phyloP scores from a whole-genome alignment of 129 eudicot species.

The Escallonia herrerae region DNA sequence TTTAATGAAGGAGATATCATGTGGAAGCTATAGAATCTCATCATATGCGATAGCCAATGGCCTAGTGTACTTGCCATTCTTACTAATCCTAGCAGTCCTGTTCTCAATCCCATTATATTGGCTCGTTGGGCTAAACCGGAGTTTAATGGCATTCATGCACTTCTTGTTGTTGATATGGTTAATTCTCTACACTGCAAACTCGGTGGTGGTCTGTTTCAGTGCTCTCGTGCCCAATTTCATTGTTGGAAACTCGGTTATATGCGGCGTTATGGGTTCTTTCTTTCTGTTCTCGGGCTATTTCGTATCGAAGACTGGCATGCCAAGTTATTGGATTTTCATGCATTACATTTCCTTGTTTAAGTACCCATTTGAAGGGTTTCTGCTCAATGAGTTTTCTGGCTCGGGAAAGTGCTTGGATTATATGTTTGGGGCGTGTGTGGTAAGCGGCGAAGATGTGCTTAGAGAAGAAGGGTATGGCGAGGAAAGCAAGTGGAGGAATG shows the following conservation, averaged over 20 bases:
- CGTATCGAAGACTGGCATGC: slow-evolving; percentile 71
- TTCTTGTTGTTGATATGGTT: slow-evolving; percentile 77
- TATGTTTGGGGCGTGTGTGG: slow-evolving; percentile 71
- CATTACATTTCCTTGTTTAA: slow-evolving; percentile 87
- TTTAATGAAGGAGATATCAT: slow-evolving; percentile 80
- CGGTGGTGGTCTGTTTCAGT: slow-evolving; percentile 92
- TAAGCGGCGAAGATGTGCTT: slow-evolving; percentile 74
- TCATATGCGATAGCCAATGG: slow-evolving; percentile 85
- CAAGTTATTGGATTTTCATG: slow-evolving; percentile 84
- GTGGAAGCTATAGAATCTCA: slow-evolving; percentile 88
- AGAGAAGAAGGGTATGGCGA: slow-evolving; percentile 68
- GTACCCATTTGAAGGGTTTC: slow-evolving; percentile 93
- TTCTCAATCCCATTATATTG: slow-evolving; percentile 78
- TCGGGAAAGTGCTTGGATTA: slow-evolving; percentile 52
- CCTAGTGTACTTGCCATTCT: slow-evolving; percentile 86
- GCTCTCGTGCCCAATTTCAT: slow-evolving; percentile 92
- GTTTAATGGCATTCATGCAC: slow-evolving; percentile 46
- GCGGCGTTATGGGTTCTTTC: slow-evolving; percentile 88
- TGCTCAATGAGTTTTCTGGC: slow-evolving; percentile 83
- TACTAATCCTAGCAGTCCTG: slow-evolving; percentile 53
- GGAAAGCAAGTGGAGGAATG: slow-evolving; percentile 75
- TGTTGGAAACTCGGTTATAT: slow-evolving; percentile 80
- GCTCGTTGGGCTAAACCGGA: slow-evolving; percentile 70
- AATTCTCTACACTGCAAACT: slow-evolving; percentile 91
- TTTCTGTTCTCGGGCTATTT: slow-evolving; percentile 95